These are phyloP conservation scores for Porpolomopsis calyptriformis DNA, from an alignment of 768 basidiomycete genomes.

Conservation along the genomic window DNA sequence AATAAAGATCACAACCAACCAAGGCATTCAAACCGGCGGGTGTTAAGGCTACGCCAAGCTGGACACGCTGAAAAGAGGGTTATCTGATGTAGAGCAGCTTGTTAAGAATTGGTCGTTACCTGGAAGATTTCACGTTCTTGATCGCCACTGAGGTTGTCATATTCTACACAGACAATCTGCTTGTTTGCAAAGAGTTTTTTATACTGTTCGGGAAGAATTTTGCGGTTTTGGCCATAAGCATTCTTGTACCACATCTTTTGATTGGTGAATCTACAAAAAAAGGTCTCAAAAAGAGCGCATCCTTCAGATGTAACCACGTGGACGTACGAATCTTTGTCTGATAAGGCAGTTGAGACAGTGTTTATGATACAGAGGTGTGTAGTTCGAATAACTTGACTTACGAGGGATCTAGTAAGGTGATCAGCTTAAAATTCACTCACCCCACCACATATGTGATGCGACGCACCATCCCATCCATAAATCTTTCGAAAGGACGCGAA, in stretches of 20 bases:
- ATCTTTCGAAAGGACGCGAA: slow-evolving; percentile 24
- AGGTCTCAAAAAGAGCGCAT: slow-evolving; percentile 17
- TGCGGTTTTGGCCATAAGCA: slow-evolving; percentile 12
- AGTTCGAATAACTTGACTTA: too few relatives aligned
- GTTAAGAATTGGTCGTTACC: slow-evolving; percentile 20
- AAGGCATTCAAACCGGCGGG: slow-evolving; percentile 30
- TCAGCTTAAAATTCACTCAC: slow-evolving; percentile 5
- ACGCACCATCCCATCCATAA: slow-evolving; percentile 46
- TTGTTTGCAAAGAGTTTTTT: slow-evolving; percentile 47
- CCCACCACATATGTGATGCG: slow-evolving; percentile 2
- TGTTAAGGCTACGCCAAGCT: slow-evolving; percentile 39
- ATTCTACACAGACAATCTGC: slow-evolving; percentile 45
- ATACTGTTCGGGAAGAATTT: slow-evolving; percentile 42
- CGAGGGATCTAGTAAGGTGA: slow-evolving; percentile 29
- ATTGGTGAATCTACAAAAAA: slow-evolving; percentile 32
- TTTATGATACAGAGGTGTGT: too few relatives aligned
- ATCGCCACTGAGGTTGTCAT: slow-evolving; percentile 34
- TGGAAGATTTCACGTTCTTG: slow-evolving; percentile 63
- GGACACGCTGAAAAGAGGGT: slow-evolving; percentile 31
- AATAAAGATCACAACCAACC: neutral
- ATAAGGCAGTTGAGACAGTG: neutral
- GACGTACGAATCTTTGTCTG: slow-evolving; percentile 17
- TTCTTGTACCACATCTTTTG: slow-evolving; percentile 48
- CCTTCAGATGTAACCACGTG: too few relatives aligned
- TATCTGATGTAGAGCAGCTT: neutral